Evolutionary conservation across 192 early-diverging fungal genomes (phyloP), one percentile per base, ranked within the genome.

Genomic region (Mortierella alpina): DNA sequence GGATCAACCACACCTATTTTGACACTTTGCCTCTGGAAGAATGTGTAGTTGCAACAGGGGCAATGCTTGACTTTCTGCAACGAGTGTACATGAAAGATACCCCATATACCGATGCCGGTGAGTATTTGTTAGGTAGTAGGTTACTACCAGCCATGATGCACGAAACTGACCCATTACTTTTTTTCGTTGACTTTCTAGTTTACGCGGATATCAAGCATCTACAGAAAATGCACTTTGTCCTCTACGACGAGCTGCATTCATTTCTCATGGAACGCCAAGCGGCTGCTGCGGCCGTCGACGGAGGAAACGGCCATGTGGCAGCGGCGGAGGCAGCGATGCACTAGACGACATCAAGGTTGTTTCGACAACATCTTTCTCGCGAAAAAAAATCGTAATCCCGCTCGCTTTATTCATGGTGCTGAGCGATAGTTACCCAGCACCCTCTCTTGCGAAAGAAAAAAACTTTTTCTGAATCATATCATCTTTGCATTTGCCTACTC

Each of bases 31-130:
- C 92, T 1, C 54, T 90, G 0, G 92, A 93, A 67, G 92, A 93
- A 54, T 75, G 85, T 6, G 90, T 90, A 4, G 87, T 93, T 6
- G 78, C 83, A 5, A 91, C 90, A 0, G 92, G 92, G 52, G 92
- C 92, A 4, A 88, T 93, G 85, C 74, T 91, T 46, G 86, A 89
- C 70, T 93, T 93, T 61, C 66, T 91, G 63, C 82, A 88, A 22
- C 69, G 87, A n/a, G 87, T 91, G 8, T 91, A 89, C 59, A 61
- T 90, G 70, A 74, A 82, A 18, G 83, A 84, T 50, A 79, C 78
- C 44, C 52, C 69, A 14, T 84, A 82, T 41, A 79, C 86, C 23
- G 72, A 82, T 46, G 61, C 72, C 51, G 84, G 86, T 87, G 66
- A 31, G 70, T 71, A 51, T 20, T 8, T 18, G 42, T n/a, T 23